phyloP scores from a whole-genome alignment of 2,329 filamentous ascomycete genomes.

The Talaromyces sp. region DNA sequence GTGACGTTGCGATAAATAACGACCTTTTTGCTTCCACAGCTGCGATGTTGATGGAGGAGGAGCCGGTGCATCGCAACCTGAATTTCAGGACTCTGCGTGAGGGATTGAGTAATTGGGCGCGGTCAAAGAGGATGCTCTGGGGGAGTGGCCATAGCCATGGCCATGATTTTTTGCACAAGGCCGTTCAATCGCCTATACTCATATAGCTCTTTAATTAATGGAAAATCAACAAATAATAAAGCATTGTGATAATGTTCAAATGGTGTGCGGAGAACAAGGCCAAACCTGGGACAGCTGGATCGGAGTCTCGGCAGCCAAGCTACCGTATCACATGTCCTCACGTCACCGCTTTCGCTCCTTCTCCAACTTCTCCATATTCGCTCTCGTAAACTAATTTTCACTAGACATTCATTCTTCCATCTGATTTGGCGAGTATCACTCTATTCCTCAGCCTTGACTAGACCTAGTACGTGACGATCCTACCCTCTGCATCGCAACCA shows the following conservation, averaged over 20 bases:
- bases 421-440: background rate
- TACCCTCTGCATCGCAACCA: background rate
- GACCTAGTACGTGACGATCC: slow-evolving; percentile 2
- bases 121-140: slow-evolving; percentile 16
- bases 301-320: background rate
- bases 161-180: background rate
- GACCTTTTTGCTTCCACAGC: slow-evolving; percentile 11
- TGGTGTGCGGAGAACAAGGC: background rate
- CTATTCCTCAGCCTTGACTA: background rate
- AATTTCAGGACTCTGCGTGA: slow-evolving; percentile 25
- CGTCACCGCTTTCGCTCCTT: background rate
- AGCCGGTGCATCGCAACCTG: slow-evolving; percentile 20
- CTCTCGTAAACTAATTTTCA: background rate
- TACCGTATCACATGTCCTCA: slow-evolving; percentile 4
- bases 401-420: background rate
- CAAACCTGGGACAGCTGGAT: background rate
- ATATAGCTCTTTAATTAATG: background rate
- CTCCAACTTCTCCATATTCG: slow-evolving; percentile 13
- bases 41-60: slow-evolving; percentile 19
- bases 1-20: background rate
- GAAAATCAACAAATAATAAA: too few species aligned
- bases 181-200: slow-evolving; percentile 6
- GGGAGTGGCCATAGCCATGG: background rate
- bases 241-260: too few species aligned
- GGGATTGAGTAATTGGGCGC: slow-evolving; percentile 9